These are phyloP conservation scores for Pseudogymnoascus sp. DNA, from an alignment of 2,329 filamentous ascomycete species.

Conservation along the genomic window DNA sequence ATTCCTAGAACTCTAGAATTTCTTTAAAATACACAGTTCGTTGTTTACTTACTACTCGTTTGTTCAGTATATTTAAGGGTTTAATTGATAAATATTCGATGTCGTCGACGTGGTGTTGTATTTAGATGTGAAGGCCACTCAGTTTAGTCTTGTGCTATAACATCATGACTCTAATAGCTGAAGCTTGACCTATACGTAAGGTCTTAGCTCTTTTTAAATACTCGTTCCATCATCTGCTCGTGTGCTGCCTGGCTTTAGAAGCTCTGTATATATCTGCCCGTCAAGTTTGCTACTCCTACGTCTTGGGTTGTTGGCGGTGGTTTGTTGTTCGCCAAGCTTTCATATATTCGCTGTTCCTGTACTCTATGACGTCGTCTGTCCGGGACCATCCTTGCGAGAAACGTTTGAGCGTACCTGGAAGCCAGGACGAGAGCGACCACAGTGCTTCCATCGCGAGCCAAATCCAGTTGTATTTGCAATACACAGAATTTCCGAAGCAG, in stretches of 20 bases:
- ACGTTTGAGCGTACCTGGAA: background rate
- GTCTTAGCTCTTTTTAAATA: background rate
- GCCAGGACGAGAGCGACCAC: background rate
- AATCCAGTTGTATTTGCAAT: background rate
- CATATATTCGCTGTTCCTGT: background rate
- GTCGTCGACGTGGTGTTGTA: background rate
- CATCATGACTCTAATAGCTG: background rate
- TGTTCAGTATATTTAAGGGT: background rate
- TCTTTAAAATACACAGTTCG: background rate
- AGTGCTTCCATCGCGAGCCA: background rate
- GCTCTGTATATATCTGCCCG: background rate
- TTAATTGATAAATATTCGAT: background rate
- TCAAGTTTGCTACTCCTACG: background rate
- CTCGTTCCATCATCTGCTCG: background rate
- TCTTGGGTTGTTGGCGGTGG: background rate
- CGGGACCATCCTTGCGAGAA: background rate
- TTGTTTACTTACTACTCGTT: background rate
- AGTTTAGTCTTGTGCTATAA: background rate
- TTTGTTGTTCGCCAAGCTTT: background rate
- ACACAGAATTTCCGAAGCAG: background rate
- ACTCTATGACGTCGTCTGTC: background rate
- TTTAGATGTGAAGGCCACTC: background rate
- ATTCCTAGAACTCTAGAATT: background rate
- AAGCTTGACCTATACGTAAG: background rate
- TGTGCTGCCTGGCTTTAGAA: background rate